Base-by-base conservation (phyloP, 805 yeast species). In the Spathaspora girioi region DNA sequence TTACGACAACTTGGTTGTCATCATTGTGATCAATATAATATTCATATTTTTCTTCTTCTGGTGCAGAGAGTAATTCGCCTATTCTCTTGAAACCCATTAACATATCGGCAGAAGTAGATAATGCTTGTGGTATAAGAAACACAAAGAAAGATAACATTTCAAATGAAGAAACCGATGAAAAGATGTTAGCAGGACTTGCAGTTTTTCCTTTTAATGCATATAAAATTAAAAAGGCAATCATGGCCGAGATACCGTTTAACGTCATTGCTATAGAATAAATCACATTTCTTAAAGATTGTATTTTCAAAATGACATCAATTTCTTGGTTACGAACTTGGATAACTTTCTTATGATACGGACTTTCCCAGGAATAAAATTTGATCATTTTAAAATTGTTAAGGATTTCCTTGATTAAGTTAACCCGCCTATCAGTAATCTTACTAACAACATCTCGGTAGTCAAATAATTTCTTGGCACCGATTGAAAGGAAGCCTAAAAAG, bases 341-440 rank as follows among this genome's bases (percentile, higher is more conserved):
- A 26, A 91, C 75, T 50, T 75, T 68, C 5, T 74, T 62, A 45
- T 75, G 74, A 62, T 88, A 91, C 0, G 96, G 89, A 42, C 72
- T 71, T 67, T 90, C 97, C 96, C 96, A 90, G 1, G 94, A 87
- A 64, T 89, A 90, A 64, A 79, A 86, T 69, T 91, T 90, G 64
- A 91, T 87, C 66, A 84, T 78, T 60, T 87, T 87, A 77, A 91
- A 79, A 55, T 86, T 82, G 61, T 79, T 82, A 54, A 91, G 70
- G 40, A 89, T 78, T 64, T 90, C 97, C 54, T 87, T 83, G 65
- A 89, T 82, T 42, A 80, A 71, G 40, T 80, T 75, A 19, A 90
- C 87, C 60, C 97, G 82, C 17, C 70, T 66, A 64, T 90, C 97
- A 1, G 96, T 90, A 60, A 71, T 77, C 3, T 67, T 68, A 52